These are phyloP conservation scores for Oryza coarctata DNA, from an alignment of 176 grass and related monocot species.

Conservation along the genomic window DNA sequence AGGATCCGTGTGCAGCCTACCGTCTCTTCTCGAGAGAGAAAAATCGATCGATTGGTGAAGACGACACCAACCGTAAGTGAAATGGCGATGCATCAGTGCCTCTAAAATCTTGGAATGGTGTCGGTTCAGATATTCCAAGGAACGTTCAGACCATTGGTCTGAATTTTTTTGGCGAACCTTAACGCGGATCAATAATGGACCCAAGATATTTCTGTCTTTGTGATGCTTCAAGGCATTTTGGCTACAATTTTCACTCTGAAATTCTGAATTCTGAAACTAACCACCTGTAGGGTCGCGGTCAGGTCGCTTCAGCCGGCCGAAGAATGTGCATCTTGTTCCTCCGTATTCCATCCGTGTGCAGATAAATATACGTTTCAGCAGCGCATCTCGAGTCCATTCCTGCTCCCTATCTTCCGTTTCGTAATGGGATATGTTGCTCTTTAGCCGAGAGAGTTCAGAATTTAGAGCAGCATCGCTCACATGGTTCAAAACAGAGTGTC, in stretches of 20 bases:
- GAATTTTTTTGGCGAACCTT: not conserved
- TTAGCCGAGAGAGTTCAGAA: not conserved
- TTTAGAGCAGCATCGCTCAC: not conserved
- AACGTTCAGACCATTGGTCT: no score
- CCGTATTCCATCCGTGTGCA: not conserved
- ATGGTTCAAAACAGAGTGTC: not conserved
- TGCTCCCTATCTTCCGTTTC: not conserved
- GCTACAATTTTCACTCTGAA: not conserved
- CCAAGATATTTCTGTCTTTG: not conserved
- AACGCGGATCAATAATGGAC: not conserved
- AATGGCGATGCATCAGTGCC: not conserved
- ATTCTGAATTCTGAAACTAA: not conserved
- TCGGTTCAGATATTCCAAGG: no score
- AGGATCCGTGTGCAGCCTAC: not conserved
- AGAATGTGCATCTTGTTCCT: slow-evolving; percentile 32
- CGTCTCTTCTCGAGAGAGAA: not conserved
- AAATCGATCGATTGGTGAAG: not conserved
- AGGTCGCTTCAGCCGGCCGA: not conserved
- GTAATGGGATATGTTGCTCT: not conserved
- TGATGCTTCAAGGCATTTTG: not conserved
- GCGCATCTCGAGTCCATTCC: slow-evolving; percentile 21
- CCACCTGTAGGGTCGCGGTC: not conserved
- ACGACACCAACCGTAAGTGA: slow-evolving; percentile 8
- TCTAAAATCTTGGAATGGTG: no score
- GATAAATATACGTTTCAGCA: not conserved